Evolutionary conservation across 2,329 filamentous ascomycete species (phyloP).

Genomic region (Fusarium pseudonygamai): DNA sequence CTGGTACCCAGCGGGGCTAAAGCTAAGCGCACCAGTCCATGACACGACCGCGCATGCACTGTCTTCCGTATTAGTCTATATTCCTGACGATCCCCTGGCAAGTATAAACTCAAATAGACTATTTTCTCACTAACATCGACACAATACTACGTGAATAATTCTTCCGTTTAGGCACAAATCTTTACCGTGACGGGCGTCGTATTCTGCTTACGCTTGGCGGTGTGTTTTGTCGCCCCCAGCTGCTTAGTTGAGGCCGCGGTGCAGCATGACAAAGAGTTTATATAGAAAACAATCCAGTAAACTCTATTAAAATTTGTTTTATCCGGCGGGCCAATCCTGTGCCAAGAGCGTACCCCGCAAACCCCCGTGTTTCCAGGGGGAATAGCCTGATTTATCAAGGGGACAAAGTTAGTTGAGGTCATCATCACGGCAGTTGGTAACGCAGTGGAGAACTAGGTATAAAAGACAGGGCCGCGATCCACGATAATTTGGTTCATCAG

Average conservation of each 20-base stretch:
- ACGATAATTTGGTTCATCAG: not conserved
- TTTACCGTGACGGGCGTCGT: too few relatives aligned
- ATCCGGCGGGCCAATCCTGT: not conserved
- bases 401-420: not conserved
- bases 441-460: not conserved
- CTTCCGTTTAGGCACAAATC: not conserved
- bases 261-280: not conserved
- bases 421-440: not conserved
- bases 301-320: not conserved
- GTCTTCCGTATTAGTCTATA: not conserved
- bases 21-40: not conserved
- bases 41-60: not conserved
- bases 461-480: not conserved
- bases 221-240: not conserved
- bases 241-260: not conserved
- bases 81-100: not conserved
- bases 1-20: not conserved
- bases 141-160: not conserved
- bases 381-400: not conserved
- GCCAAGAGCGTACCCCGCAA: not conserved
- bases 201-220: not conserved
- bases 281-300: constrained; percentile 1
- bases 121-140: not conserved
- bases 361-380: not conserved
- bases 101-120: not conserved